Base-by-base conservation (phyloP, 345 rosid species). In the Iberis pinnata region DNA sequence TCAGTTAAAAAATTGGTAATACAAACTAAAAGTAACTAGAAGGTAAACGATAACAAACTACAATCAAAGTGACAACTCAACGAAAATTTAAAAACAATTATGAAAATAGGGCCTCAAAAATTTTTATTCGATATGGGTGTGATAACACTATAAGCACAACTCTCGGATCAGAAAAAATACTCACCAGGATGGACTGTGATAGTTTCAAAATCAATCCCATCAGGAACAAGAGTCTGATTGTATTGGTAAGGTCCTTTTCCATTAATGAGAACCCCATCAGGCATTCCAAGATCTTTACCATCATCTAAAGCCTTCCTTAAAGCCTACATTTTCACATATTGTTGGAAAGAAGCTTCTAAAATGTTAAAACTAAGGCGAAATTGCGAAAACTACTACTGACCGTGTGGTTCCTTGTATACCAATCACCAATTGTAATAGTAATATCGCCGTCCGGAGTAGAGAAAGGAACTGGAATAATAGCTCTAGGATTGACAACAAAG, bases 171-270 rank as follows among this genome's bases (percentile, higher is more conserved):
- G n/a, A n/a, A n/a, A n/a, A n/a, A 35, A 1, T 3, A 80, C 53
- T 77, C 65, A 92, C 98, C 99, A 61, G 99, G 97, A 12, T 86
- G 80, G n/a, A 93, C 99, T 13, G 71, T 56, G 53, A 93, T 76
- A 4, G 84, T 88, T 73, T 78, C 97, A 31, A 62, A 72, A 39
- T 83, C 95, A 44, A 88, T 86, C 38, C 75, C 75, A 43, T 79
- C 92, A 0, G 89, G 76, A 49, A 88, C 95, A 61, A 88, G 82
- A 14, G 97, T 93, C 1, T 53, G 41, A 66, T 88, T 93, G 71
- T 93, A 93, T 41, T 63, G 83, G 38, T 83, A 93, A 64, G 99
- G 99, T 40, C 99, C 99, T 74, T 88, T 93, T 18, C 99, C 99
- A 39, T 93, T 93, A 32, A 93, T 86, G 31, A 93, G 85, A 74